Evolutionary conservation across 371 early-diverging fungal species (phyloP), one percentile per base, ranked within the genome.

Genomic region (Thermomucor indicae-seudaticae): DNA sequence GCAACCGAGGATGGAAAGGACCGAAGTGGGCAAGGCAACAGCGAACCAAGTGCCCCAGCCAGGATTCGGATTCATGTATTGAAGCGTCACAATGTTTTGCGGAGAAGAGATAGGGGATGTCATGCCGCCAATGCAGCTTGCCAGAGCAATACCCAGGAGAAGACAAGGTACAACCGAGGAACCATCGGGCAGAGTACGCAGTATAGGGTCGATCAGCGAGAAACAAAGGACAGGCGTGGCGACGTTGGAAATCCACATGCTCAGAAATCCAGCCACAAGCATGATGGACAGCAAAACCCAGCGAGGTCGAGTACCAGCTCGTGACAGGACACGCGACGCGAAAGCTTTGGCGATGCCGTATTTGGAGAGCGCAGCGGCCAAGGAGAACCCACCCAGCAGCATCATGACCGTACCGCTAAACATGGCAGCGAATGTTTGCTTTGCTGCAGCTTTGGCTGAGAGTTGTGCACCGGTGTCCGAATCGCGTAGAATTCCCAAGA

Each of bases 321-420:
- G 77, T 43, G 78, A 74, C 23, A 91, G 71, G 0, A 91, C 76
- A 20, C 75, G 59, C 19, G 79, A 72, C 2, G 91, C 90, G 42
- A 86, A 64, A 3, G 78, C 69, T 51, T 88, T 89, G 47, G 91
- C 89, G 49, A 90, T 86, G 43, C 84, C 72, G 56, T 56, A 46
- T 6, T 81, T 81, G 68, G 84, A 85, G 51, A 93, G 71, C 8
- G 96, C 96, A 4, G 92, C 89, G 7, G 97, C 97, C 17, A 97
- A 74, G 2, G 95, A 79, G 72, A 97, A 97, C 0, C 97, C 96
- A 56, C 96, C 96, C 6, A 97, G 78, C 5, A 97, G 80, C 50
- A 97, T 75, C 93, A 97, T 93, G 56, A 97, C 92, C 4, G 94
- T 94, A 2, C 94, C 90, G 22, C 88, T 86, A 57, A 95, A 98